Evolutionary conservation across 2,329 filamentous ascomycete genomes (phyloP).

Genomic region (Drechslerella coelobrocha): DNA sequence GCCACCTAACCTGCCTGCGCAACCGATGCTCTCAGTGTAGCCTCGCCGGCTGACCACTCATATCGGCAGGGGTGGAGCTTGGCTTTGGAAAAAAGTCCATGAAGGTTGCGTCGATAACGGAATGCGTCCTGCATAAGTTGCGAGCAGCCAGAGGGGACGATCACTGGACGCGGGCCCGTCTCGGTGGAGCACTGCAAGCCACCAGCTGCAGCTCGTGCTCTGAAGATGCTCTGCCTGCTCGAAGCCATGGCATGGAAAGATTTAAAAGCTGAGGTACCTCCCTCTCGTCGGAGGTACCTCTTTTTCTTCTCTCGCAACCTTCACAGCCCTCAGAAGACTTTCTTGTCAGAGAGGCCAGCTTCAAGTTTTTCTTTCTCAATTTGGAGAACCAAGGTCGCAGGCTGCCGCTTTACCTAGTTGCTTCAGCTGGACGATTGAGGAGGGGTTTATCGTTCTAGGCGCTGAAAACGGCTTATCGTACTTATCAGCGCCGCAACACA

Average conservation of each 20-base stretch:
- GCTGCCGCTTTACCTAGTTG: background rate
- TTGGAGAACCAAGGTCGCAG: slow-evolving; percentile 5
- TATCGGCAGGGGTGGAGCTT: slow-evolving; percentile 22
- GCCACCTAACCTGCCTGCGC: slow-evolving; percentile 11
- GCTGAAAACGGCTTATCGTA: slow-evolving; percentile 25
- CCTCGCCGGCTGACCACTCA: slow-evolving; percentile 25
- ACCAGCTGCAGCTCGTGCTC: background rate
- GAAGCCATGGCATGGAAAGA: background rate
- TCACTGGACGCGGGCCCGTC: slow-evolving; percentile 15
- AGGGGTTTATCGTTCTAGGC: slow-evolving; percentile 18
- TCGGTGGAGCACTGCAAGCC: slow-evolving; percentile 18
- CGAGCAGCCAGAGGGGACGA: slow-evolving; percentile 24
- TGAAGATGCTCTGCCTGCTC: background rate
- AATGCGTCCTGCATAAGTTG: slow-evolving; percentile 48
- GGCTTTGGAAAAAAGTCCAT: background rate
- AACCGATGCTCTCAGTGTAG: slow-evolving; percentile 13
- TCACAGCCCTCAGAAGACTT: slow-evolving; percentile 15
- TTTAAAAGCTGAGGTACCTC: slow-evolving; percentile 48
- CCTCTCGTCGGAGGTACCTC: slow-evolving; percentile 11
- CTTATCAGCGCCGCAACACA: slow-evolving; percentile 33
- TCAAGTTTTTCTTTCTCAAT: background rate
- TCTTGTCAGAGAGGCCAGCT: background rate
- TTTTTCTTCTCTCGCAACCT: background rate
- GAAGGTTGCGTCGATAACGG: slow-evolving; percentile 49
- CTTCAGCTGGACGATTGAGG: slow-evolving; percentile 2